phyloP scores from a whole-genome alignment of 73 alveolate species.

The Paramecium bursaria region DNA sequence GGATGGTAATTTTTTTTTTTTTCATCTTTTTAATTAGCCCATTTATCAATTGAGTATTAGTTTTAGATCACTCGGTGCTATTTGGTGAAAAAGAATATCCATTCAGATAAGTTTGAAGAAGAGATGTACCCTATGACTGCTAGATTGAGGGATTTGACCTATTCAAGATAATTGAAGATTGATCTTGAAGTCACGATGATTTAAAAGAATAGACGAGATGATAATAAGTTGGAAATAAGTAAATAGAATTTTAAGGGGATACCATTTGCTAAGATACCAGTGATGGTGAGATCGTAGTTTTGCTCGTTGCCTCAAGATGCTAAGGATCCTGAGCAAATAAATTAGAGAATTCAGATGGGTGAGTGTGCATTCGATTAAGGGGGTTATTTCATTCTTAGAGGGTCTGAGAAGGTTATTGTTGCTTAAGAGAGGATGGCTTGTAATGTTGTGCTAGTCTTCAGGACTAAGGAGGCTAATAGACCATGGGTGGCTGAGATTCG shows the following conservation, averaged over 20 bases:
- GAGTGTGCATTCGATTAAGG: conserved; percentile 87
- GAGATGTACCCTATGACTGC: conserved; percentile 83
- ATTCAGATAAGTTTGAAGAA: conserved; percentile 57
- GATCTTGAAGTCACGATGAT: conserved; percentile 68
- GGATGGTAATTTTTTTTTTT: not conserved
- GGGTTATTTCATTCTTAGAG: conserved; percentile 83
- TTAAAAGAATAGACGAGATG: conserved; percentile 59
- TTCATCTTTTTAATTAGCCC: not conserved
- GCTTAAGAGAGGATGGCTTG: conserved; percentile 87
- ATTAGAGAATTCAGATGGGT: conserved; percentile 74
- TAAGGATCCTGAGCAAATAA: conserved; percentile 36
- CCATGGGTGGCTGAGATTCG: conserved; percentile 86
- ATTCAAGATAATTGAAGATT: conserved; percentile 74
- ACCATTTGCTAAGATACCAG: conserved; percentile 75
- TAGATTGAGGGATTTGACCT: conserved; percentile 81
- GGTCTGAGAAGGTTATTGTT: conserved; percentile 83
- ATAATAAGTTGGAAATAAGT: conserved; percentile 62
- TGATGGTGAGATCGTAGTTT: conserved; percentile 80
- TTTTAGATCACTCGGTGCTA: conserved; percentile 70
- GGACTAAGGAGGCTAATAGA: conserved; percentile 68
- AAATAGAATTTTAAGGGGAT: conserved; percentile 51
- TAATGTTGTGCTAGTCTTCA: conserved; percentile 80
- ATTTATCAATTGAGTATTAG: conserved; percentile 60
- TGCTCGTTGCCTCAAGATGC: conserved; percentile 73
- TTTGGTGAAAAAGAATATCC: conserved; percentile 63